Conservation (phyloP, 768 basidiomycete genomes). For the Tephrocybe sp. region DNA sequence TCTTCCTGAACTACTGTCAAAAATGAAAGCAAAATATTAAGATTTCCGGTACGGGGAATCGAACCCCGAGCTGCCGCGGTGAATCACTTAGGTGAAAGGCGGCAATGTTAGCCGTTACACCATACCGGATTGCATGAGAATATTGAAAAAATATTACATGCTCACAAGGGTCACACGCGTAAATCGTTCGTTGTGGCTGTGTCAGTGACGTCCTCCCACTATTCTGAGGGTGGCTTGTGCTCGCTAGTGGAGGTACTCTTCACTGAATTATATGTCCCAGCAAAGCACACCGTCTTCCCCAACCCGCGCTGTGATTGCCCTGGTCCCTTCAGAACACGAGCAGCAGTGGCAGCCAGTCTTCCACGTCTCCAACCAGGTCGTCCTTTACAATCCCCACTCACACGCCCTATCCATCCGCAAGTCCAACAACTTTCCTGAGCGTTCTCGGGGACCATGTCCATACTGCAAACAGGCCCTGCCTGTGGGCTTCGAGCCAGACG, state of each 20-base stretch:
- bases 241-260: too few relatives aligned
- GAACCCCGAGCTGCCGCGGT: constrained; percentile 56
- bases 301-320: constrained; percentile 15
- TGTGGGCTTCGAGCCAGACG: constrained; percentile 35
- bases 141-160: too few relatives aligned
- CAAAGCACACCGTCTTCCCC: constrained; percentile 18
- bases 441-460: constrained; percentile 51
- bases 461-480: constrained; percentile 71
- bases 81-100: constrained; percentile 47
- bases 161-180: too few relatives aligned
- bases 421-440: constrained; percentile 22
- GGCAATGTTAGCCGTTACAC: constrained; percentile 71
- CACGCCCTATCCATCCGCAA: constrained; percentile 74
- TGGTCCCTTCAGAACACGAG: constrained; percentile 27
- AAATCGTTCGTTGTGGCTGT: too few relatives aligned
- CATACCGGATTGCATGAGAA: too few relatives aligned
- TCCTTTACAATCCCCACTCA: constrained; percentile 83
- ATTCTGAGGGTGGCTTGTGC: too few relatives aligned
- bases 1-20: too few relatives aligned
- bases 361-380: constrained; percentile 83
- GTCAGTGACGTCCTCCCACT: too few relatives aligned
- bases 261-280: constrained; percentile 9
- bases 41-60: constrained; percentile 54
- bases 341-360: constrained; percentile 88
- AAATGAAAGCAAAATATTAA: too few relatives aligned